Percentiles rank a stretch among this genome's conserved stretches.
Evolutionary conservation across 768 basidiomycete genomes (phyloP).

Genomic region (Nevesoporus exiguus): DNA sequence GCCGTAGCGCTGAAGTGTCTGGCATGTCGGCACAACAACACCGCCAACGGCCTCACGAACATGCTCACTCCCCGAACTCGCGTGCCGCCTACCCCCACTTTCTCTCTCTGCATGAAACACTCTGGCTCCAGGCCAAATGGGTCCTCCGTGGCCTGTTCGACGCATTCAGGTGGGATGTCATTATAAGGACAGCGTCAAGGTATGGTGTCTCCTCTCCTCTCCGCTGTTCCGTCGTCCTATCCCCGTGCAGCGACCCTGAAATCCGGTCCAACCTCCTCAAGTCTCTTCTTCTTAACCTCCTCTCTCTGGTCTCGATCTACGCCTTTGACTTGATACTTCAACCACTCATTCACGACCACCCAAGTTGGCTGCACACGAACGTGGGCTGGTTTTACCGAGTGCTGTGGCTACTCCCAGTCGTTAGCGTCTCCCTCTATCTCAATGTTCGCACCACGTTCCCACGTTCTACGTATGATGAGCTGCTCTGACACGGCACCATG

Average conservation of each 20-base stretch:
- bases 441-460: slow-evolving; percentile 53
- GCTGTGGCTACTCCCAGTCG: slow-evolving; percentile 77
- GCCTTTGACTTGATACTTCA: slow-evolving; percentile 70
- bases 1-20: neutral
- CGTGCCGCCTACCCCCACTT: slow-evolving; percentile 66
- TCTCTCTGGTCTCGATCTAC: slow-evolving; percentile 72
- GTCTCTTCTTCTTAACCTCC: slow-evolving; percentile 65
- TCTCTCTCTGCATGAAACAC: slow-evolving; percentile 58
- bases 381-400: slow-evolving; percentile 74
- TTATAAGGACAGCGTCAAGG: slow-evolving; percentile 56
- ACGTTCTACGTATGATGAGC: slow-evolving; percentile 5
- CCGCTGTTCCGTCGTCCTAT: slow-evolving; percentile 7
- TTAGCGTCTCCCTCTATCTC: slow-evolving; percentile 73
- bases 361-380: slow-evolving; percentile 67
- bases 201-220: slow-evolving; percentile 31
- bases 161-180: slow-evolving; percentile 69
- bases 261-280: slow-evolving; percentile 73
- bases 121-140: slow-evolving; percentile 58
- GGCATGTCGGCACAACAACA: slow-evolving; percentile 28
- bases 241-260: slow-evolving; percentile 59
- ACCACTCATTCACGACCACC: slow-evolving; percentile 60
- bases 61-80: slow-evolving; percentile 29
- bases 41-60: neutral
- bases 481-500: slow-evolving; percentile 10
- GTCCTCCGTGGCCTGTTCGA: slow-evolving; percentile 60